Conservation (phyloP, 2,329 filamentous ascomycete species). For the Aspergillus puulaauensis region DNA sequence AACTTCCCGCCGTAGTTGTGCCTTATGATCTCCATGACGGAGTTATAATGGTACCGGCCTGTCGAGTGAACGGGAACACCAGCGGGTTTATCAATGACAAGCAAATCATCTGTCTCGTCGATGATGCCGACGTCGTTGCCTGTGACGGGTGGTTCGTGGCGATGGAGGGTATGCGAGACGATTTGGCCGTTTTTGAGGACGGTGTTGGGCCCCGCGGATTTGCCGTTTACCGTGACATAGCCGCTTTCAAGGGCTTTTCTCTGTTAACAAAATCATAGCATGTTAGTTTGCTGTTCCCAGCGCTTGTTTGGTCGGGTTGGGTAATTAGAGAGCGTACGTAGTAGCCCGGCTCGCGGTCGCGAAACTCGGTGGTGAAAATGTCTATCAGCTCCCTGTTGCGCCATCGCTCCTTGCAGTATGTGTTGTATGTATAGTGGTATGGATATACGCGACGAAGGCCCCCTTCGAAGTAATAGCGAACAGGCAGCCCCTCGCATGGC, state of each 20-base stretch:
- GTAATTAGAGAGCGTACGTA: slow-evolving; percentile 59
- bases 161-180: slow-evolving; percentile 89
- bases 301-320: not conserved
- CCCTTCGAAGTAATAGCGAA: slow-evolving; percentile 79
- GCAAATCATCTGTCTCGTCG: slow-evolving; percentile 87
- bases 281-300: not conserved
- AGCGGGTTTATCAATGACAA: slow-evolving; percentile 95
- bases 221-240: slow-evolving; percentile 76
- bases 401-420: slow-evolving; percentile 92
- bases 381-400: slow-evolving; percentile 76
- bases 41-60: slow-evolving; percentile 94
- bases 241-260: slow-evolving; percentile 76
- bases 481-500: slow-evolving; percentile 54
- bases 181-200: slow-evolving; percentile 84
- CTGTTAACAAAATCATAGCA: slow-evolving; percentile 32
- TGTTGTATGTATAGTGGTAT: slow-evolving; percentile 94
- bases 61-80: slow-evolving; percentile 94
- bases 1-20: slow-evolving; percentile 63
- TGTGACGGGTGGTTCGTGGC: slow-evolving; percentile 92
- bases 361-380: slow-evolving; percentile 88
- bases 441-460: slow-evolving; percentile 80
- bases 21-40: slow-evolving; percentile 88
- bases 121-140: slow-evolving; percentile 76
- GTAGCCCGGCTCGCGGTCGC: slow-evolving; percentile 82
- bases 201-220: slow-evolving; percentile 65